Percentiles rank a stretch among this genome's conserved stretches.
phyloP scores from a whole-genome alignment of 805 yeast genomes.

The Yarrowia hollandica region DNA sequence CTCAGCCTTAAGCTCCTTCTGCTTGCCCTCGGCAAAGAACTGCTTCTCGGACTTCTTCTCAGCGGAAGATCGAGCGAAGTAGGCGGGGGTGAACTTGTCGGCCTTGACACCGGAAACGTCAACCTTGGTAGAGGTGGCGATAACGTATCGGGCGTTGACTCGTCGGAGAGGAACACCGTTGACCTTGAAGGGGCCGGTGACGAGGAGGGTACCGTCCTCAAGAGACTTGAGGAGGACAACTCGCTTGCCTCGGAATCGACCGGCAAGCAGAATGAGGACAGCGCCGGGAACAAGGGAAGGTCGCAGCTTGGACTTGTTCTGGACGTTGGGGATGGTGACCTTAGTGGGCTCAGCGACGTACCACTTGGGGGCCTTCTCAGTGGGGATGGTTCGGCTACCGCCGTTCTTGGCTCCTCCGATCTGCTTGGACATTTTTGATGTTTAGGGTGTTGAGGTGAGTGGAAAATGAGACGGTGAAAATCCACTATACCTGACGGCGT shows the following conservation, averaged over 20 bases:
- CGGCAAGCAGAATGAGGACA: slow-evolving; percentile 94
- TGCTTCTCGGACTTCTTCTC: slow-evolving; percentile 84
- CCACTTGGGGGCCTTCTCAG: slow-evolving; percentile 62
- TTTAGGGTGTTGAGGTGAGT: slow-evolving; percentile 25
- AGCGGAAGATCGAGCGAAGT: slow-evolving; percentile 95
- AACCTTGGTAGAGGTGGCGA: slow-evolving; percentile 95
- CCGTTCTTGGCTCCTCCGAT: slow-evolving; percentile 42
- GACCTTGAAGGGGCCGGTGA: slow-evolving; percentile 98
- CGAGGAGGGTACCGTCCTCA: slow-evolving; percentile 96
- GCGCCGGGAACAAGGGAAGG: slow-evolving; percentile 97
- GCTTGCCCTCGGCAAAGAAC: slow-evolving; percentile 79
- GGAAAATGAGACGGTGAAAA: slow-evolving; percentile 28
- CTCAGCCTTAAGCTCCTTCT: slow-evolving; percentile 87
- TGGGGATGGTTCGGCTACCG: slow-evolving; percentile 41
- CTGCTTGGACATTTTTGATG: slow-evolving; percentile 28
- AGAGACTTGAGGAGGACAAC: slow-evolving; percentile 95
- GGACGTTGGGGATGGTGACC: slow-evolving; percentile 80
- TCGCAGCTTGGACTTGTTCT: slow-evolving; percentile 90
- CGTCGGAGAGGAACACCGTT: slow-evolving; percentile 99
- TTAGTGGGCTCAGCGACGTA: slow-evolving; percentile 77
- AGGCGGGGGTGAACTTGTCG: slow-evolving; percentile 86
- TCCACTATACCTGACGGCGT: slow-evolving; percentile 24
- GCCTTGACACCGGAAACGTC: slow-evolving; percentile 77
- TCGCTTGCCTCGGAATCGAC: slow-evolving; percentile 99
- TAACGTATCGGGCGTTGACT: slow-evolving; percentile 97